Conservation (phyloP, 1,284 basidiomycete genomes). For the Sporisorium iseilematis-ciliati region DNA sequence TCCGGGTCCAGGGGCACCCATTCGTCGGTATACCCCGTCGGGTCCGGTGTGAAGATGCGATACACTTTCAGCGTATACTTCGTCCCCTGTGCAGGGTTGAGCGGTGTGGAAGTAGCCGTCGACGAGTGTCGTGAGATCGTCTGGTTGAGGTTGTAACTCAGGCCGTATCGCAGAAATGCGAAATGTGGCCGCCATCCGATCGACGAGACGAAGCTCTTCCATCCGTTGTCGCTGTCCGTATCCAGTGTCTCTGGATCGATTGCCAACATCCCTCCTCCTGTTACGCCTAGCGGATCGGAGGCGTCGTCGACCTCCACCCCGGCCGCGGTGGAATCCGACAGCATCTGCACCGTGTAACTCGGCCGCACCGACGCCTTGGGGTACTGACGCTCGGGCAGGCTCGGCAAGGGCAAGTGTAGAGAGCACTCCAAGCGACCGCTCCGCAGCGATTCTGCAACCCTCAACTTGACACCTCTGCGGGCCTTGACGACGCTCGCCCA, state of each 20-base stretch:
- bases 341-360: slow-evolving; percentile 31
- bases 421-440: slow-evolving; percentile 17
- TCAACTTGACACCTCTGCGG: slow-evolving; percentile 28
- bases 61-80: slow-evolving; percentile 36
- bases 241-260: slow-evolving; percentile 28
- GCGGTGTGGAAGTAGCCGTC: slow-evolving; percentile 6
- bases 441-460: slow-evolving; percentile 21
- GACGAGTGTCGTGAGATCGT: slow-evolving; percentile 15
- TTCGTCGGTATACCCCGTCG: slow-evolving; percentile 35
- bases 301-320: not conserved
- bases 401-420: slow-evolving; percentile 28
- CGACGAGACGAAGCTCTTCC: slow-evolving; percentile 41
- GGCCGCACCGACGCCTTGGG: slow-evolving; percentile 39
- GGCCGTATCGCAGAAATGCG: slow-evolving; percentile 32
- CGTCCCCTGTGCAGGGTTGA: slow-evolving; percentile 29
- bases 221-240: slow-evolving; percentile 32
- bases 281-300: slow-evolving; percentile 3
- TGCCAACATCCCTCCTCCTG: not conserved
- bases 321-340: slow-evolving; percentile 13
- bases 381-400: slow-evolving; percentile 44
- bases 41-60: slow-evolving; percentile 47
- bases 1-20: slow-evolving; percentile 42
- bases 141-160: slow-evolving; percentile 27
- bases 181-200: slow-evolving; percentile 47
- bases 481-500: slow-evolving; percentile 49